A percentile compares a stretch with the other conserved stretches of the same genome.
Conservation (phyloP, 1,284 basidiomycete genomes). For the Takashimella koratensis region DNA sequence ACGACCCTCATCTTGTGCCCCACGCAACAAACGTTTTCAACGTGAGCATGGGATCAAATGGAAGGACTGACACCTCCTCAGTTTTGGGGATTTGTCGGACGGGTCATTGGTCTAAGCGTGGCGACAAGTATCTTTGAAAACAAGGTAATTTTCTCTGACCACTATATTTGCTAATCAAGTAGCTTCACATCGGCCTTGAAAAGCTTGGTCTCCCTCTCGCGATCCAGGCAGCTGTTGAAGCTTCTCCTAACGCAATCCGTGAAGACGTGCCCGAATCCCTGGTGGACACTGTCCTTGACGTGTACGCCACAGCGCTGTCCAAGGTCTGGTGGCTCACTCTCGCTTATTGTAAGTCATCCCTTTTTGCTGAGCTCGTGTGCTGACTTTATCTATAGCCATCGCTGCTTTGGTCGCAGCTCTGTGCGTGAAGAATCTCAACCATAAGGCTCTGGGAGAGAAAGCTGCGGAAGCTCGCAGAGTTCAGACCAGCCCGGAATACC, state of each 20-base stretch:
- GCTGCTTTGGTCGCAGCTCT: background rate
- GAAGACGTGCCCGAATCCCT: conserved; percentile 3
- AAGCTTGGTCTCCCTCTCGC: background rate
- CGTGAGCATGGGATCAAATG: conserved; percentile 7
- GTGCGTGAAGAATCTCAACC: background rate
- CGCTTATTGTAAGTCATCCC: background rate
- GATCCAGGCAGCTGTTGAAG: conserved; percentile 4
- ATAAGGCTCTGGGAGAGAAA: background rate
- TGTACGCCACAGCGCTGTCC: conserved; percentile 16
- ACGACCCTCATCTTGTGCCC: conserved; percentile 15
- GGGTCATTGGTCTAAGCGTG: conserved; percentile 25
- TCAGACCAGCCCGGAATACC: background rate
- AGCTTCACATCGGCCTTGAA: conserved; percentile 10
- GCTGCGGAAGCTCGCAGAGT: background rate
- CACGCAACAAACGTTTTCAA: conserved; percentile 27
- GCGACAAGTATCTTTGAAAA: conserved; percentile 31
- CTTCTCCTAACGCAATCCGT: conserved; percentile 19
- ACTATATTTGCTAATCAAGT: background rate
- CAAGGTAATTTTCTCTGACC: conserved; percentile 13
- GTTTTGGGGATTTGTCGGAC: conserved; percentile 27
- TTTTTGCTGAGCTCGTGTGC: background rate
- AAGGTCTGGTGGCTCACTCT: conserved; percentile 15
- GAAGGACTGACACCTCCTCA: background rate
- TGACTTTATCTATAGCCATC: background rate
- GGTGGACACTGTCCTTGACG: conserved; percentile 8